A percentile compares a stretch with the other conserved stretches of the same genome.
These are phyloP conservation scores for Cryptococcus sp. DNA, from an alignment of 1,284 basidiomycete genomes.

Conservation along the genomic window DNA sequence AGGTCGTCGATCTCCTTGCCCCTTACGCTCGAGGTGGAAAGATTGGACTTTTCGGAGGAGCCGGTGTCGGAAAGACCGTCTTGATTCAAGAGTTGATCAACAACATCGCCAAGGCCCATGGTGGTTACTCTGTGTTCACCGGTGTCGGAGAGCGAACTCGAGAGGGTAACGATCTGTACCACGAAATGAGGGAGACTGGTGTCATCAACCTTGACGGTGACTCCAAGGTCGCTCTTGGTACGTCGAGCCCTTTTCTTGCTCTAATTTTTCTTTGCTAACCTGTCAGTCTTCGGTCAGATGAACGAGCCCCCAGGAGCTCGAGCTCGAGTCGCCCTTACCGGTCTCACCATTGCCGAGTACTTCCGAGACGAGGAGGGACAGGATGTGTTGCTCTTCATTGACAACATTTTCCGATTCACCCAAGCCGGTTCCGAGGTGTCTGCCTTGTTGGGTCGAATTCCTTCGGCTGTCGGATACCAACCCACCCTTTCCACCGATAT, in stretches of 20 bases:
- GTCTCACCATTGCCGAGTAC: conserved; percentile 98
- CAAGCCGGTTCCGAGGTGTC: conserved; percentile 99
- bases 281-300: conserved; percentile 97
- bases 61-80: conserved; percentile 99
- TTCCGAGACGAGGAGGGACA: conserved; percentile 99
- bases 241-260: too few species aligned
- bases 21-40: conserved; percentile 99
- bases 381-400: conserved; percentile 99
- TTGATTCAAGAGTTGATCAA: conserved; percentile 97
- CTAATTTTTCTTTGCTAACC: too few species aligned
- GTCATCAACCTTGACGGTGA: conserved; percentile 99
- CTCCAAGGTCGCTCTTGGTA: conserved; percentile 89
- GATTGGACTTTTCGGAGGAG: conserved; percentile 99
- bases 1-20: conserved; percentile 98
- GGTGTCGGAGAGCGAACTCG: conserved; percentile 96
- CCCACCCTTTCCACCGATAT: conserved; percentile 98
- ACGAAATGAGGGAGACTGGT: conserved; percentile 99
- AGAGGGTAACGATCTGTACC: conserved; percentile 99
- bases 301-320: conserved; percentile 99
- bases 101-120: conserved; percentile 99
- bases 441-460: conserved; percentile 98
- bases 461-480: conserved; percentile 99
- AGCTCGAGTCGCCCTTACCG: conserved; percentile 98
- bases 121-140: conserved; percentile 99
- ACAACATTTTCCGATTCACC: conserved; percentile 99